Base-by-base conservation (phyloP, 164 flowering plant genomes). In the Amborella trichopoda region DNA sequence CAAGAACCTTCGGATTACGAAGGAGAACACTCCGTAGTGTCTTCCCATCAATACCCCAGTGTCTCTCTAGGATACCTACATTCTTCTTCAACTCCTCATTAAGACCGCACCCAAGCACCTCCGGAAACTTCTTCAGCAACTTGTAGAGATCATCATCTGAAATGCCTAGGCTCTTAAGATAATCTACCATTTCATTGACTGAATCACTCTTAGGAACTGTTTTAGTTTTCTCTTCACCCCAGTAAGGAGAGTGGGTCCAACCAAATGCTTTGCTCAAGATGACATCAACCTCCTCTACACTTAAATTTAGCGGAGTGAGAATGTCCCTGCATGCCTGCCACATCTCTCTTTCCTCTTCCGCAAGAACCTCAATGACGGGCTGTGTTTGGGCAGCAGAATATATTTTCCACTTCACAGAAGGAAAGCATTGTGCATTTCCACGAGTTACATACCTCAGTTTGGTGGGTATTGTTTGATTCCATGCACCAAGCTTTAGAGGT, bases 191-290 rank as follows among this genome's bases (percentile, higher is more conserved):
- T 24, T 63, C 75, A 28, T 61, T 67, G 11, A 87, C 78, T 5
- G 26, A 26, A 32, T 77, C 82, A 38, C 53, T 40, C 30, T 62
- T 61, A n/a, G 98, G 95, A n/a, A 74, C 69, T 56, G 70, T 80
- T 55, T 64, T 76, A 16, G 63, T 61, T 36, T 89, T 74, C 49
- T 80, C 90, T 69, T 87, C 99, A n/a, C 90, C 69, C 99, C 96
- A 91, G 39, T 81, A 87, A 33, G 96, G 94, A 1, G 96, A 83
- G 64, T 75, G 87, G 34, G 73, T 37, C 22, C 72, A 80, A 3
- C 99, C 99, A 69, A 84, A 87, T 45, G 99, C 90, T 69, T 91
- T 91, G 23, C 80, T 83, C 8, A 87, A 72, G 16, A 82, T 87
- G 54, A 61, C 69, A 49, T 91, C 88, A 54, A 59, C 65, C 58